Evolutionary conservation across 441 rosid species (phyloP).

Genomic region (Kokia cookei): DNA sequence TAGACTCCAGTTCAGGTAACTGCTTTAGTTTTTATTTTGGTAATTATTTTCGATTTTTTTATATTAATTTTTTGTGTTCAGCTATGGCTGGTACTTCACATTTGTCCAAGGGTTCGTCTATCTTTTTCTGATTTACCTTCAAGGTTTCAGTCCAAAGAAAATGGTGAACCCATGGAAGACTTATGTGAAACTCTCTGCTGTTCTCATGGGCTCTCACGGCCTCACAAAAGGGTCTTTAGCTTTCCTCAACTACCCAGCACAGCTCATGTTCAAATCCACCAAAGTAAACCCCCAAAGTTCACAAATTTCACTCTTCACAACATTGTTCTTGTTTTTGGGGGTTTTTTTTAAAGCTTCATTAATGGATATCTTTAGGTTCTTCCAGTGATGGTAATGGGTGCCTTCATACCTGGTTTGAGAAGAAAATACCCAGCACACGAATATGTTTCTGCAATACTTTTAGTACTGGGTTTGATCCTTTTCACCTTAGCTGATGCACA

Average conservation of each 20-base stretch:
- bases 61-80: constrained; percentile 20
- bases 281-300: constrained; percentile 36
- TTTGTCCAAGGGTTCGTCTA: constrained; percentile 85
- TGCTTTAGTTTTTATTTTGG: not conserved
- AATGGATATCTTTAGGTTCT: constrained; percentile 42
- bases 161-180: constrained; percentile 93
- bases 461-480: constrained; percentile 70
- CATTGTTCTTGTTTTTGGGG: not conserved
- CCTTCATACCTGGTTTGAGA: constrained; percentile 77
- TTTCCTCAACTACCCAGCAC: constrained; percentile 91
- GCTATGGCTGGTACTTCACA: constrained; percentile 95
- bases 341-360: not conserved
- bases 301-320: not conserved
- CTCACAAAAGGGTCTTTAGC: constrained; percentile 90
- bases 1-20: constrained; percentile 74
- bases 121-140: constrained; percentile 60
- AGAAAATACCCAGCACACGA: constrained; percentile 71
- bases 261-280: constrained; percentile 93
- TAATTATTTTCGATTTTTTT: not conserved
- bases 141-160: constrained; percentile 75
- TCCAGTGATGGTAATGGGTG: constrained; percentile 93
- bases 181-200: constrained; percentile 84
- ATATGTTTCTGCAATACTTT: constrained; percentile 62
- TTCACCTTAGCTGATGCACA: constrained; percentile 91
- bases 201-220: constrained; percentile 92